Percentiles rank a stretch among this genome's conserved stretches.
Evolutionary conservation across 257 asterid genomes (phyloP).

Genomic region (Plantago ovata): DNA sequence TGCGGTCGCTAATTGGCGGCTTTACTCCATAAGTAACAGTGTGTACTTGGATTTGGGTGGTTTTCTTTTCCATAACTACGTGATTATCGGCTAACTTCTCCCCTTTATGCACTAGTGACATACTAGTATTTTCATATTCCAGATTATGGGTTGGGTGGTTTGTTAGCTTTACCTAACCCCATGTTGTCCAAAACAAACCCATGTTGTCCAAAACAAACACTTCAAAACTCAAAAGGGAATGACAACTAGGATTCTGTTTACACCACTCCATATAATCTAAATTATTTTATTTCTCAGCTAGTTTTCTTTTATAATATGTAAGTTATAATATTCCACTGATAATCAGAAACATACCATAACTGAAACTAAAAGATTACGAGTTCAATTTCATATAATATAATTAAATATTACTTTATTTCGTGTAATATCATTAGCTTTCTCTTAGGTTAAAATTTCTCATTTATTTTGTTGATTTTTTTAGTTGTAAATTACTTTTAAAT

Average conservation of each 20-base stretch:
- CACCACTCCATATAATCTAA: no score
- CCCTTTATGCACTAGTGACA: background rate
- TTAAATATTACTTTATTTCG: no score
- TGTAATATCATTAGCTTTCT: no score
- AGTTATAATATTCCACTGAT: no score
- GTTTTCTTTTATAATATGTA: no score
- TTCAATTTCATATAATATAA: no score
- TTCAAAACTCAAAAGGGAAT: conserved; percentile 30
- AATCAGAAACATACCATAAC: no score
- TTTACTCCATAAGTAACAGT: conserved; percentile 30
- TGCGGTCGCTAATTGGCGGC: conserved; percentile 33
- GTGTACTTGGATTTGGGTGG: conserved; percentile 27
- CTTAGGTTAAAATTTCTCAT: no score
- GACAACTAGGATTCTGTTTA: conserved; percentile 20
- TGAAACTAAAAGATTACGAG: no score
- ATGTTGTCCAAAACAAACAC: conserved; percentile 23
- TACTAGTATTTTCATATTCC: background rate
- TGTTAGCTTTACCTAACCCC: conserved; percentile 32
- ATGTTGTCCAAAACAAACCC: conserved; percentile 27
- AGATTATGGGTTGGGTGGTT: conserved; percentile 13
- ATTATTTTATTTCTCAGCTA: no score
- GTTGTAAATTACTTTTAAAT: no score
- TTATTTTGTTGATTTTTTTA: no score
- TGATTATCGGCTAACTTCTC: conserved; percentile 35
- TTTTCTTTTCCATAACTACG: conserved; percentile 24